Percentiles rank a stretch among this genome's conserved stretches.
Conservation (phyloP, 2,329 filamentous ascomycete species). For the Trichoderma harzianum region DNA sequence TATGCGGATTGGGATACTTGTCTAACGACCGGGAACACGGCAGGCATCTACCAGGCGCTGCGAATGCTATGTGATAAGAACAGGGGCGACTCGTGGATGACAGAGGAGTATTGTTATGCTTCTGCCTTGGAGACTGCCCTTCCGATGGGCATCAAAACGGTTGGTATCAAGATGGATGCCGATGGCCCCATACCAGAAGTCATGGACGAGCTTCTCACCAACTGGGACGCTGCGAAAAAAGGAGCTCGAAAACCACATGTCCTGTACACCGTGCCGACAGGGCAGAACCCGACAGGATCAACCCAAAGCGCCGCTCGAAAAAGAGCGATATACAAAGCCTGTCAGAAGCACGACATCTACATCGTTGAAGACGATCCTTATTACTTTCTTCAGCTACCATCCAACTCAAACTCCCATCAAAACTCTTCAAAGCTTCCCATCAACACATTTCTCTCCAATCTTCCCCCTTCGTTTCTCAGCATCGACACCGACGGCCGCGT, state of each 20-base stretch:
- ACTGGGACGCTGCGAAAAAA: constrained; percentile 53
- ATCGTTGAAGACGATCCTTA: constrained; percentile 87
- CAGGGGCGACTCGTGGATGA: constrained; percentile 43
- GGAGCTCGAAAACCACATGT: constrained; percentile 43
- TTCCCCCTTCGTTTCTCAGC: constrained; percentile 68
- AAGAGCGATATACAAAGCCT: constrained; percentile 66
- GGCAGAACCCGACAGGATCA: constrained; percentile 80
- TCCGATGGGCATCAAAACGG: constrained; percentile 32
- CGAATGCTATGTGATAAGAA: constrained; percentile 65
- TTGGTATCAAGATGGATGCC: constrained; percentile 62
- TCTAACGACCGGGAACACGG: constrained; percentile 65
- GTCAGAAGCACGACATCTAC: constrained; percentile 72
- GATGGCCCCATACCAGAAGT: constrained; percentile 60
- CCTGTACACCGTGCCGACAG: constrained; percentile 60
- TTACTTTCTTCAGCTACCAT: constrained; percentile 83
- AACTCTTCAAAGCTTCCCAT: constrained; percentile 56
- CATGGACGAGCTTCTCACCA: constrained; percentile 60
- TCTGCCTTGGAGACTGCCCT: not conserved
- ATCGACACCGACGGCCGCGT: constrained; percentile 86
- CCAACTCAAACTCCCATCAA: constrained; percentile 40
- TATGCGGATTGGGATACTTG: constrained; percentile 71
- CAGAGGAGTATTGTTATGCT: constrained; percentile 1
- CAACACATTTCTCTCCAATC: constrained; percentile 65
- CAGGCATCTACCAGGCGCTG: constrained; percentile 62
- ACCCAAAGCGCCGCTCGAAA: constrained; percentile 65